These are phyloP conservation scores for Aspergillus carlsbadensis DNA, from an alignment of 495 filamentous ascomycete species.

Conservation along the genomic window DNA sequence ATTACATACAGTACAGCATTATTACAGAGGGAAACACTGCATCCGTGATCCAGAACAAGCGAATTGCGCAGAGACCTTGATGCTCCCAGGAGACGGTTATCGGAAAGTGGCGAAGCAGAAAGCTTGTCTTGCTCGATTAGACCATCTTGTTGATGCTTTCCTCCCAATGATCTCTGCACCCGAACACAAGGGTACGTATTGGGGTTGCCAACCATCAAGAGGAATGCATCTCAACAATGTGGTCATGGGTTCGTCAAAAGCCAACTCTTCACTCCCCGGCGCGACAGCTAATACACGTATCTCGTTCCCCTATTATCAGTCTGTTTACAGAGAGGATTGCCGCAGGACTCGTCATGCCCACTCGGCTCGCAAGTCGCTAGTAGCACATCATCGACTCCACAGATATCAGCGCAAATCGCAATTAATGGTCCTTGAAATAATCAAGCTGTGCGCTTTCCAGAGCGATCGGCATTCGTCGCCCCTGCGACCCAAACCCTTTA, in stretches of 20 bases:
- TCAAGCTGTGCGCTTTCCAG: not conserved
- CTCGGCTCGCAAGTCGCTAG: not conserved
- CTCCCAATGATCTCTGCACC: not conserved
- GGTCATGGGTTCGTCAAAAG: not conserved
- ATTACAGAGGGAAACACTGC: slow-evolving; percentile 1
- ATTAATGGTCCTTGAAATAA: slow-evolving; percentile 5
- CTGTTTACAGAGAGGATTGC: slow-evolving; percentile 7
- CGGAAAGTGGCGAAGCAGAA: slow-evolving; percentile 9
- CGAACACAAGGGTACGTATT: not conserved
- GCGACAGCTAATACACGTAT: not conserved
- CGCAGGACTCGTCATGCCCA: slow-evolving; percentile 3
- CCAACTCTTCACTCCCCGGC: not conserved
- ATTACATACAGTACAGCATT: slow-evolving; percentile 12
- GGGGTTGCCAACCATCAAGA: not conserved
- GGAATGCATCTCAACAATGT: slow-evolving; percentile 1
- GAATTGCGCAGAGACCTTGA: not conserved
- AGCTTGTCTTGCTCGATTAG: slow-evolving; percentile 11
- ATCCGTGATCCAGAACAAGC: not conserved
- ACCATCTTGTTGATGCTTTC: not conserved
- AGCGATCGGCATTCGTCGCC: slow-evolving; percentile 2
- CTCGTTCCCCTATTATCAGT: slow-evolving; percentile 7
- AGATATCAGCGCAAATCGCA: slow-evolving; percentile 3
- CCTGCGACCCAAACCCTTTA: not conserved
- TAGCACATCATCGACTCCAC: slow-evolving; percentile 12
- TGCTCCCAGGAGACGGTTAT: not conserved